A percentile compares a stretch with the other conserved stretches of the same genome.
Conservation (phyloP, 306 rosid species). For the Vigna reflexopilosa region DNA sequence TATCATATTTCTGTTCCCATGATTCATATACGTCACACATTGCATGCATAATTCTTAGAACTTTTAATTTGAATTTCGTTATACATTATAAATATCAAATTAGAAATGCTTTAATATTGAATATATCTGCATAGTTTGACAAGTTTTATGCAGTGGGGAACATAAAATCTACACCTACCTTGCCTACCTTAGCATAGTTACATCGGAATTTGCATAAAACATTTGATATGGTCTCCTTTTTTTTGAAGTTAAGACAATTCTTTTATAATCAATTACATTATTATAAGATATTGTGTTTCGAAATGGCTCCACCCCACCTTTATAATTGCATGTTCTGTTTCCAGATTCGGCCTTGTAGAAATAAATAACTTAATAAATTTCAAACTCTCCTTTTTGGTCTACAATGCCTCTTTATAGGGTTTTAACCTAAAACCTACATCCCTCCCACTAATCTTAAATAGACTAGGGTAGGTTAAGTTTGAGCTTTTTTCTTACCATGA, state of each 20-base stretch:
- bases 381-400: background rate
- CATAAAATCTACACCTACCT: slow-evolving; percentile 2
- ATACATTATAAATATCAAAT: background rate
- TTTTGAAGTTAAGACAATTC: background rate
- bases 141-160: background rate
- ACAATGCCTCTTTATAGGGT: background rate
- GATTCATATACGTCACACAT: no score
- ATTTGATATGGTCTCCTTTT: background rate
- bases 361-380: background rate
- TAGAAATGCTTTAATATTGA: no score
- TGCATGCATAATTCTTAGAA: no score
- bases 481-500: background rate
- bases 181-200: background rate
- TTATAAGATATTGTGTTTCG: background rate
- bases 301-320: background rate
- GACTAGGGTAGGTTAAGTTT: background rate
- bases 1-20: background rate
- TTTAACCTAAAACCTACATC: background rate
- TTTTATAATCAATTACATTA: background rate
- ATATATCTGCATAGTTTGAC: no score
- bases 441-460: background rate
- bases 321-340: background rate
- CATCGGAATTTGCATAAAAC: no score
- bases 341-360: background rate
- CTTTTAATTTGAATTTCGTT: no score